Base-by-base conservation (phyloP, 495 filamentous ascomycete genomes). In the Choiromyces venosus region DNA sequence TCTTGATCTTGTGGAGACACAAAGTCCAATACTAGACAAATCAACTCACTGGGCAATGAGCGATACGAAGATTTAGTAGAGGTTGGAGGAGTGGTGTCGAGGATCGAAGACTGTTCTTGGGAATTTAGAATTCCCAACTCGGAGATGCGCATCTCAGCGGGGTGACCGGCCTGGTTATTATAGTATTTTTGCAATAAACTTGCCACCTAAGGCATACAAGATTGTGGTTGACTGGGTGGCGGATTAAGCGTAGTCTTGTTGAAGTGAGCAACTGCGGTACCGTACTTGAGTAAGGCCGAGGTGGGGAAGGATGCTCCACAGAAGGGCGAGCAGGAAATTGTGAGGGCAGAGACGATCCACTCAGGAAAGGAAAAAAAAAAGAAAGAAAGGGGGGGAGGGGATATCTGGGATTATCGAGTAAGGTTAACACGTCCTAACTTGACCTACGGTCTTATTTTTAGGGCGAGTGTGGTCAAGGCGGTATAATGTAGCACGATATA, bases 1-100 rank as follows among this genome's bases (percentile, higher is more conserved):
- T 67, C 5, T 68, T 81, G 79, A 37, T 74, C 69, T 40, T 66
- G 66, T 8, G 75, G 76, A 12, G 52, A 36, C 6, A 81, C 69
- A 69, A 81, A 81, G 46, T 74, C 71, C 37, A 81, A 61, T 21
- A 73, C 65, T 18, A 81, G 67, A 39, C 70, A 71, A 46, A 82
- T 61, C 29, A 82, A 69, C 73, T 81, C 76, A 67, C 70, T 74
- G 3, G 80, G 80, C 8, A 81, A 40, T 25, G 61, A 42, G 21
- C 42, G 52, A 29, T 9, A 18, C 25, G 52, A 5, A 14, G 52
- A 33, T 35, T 71, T 71, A 10, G 67, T 38, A 16, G 66, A 44
- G 37, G 66, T 6, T 5, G 21, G 66, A 18, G 74, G 78, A 19
- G 77, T 80, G 37, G 79, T 67, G n/a, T 80, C 71, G n/a, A 77